These are phyloP conservation scores for Acephala macrosclerotiorum DNA, from an alignment of 2,329 filamentous ascomycete species.

Conservation along the genomic window DNA sequence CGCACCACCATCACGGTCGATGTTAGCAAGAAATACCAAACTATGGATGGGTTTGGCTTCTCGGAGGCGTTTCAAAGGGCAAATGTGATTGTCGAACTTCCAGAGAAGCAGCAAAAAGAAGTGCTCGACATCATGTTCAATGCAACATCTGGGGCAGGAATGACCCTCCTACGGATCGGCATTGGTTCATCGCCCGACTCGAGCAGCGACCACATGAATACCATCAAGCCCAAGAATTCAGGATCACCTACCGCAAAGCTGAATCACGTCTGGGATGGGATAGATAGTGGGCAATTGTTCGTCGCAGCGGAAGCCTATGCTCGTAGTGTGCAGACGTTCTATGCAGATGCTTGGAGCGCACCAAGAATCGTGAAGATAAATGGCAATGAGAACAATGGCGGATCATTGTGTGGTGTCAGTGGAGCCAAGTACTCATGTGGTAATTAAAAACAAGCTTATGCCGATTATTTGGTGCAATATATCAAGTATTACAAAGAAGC, in stretches of 20 bases:
- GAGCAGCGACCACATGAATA: slow-evolving; percentile 40
- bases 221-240: slow-evolving; percentile 54
- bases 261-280: slow-evolving; percentile 54
- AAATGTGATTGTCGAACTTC: slow-evolving; percentile 48
- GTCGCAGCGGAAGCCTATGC: slow-evolving; percentile 55
- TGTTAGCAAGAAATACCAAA: slow-evolving; percentile 38
- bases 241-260: slow-evolving; percentile 50
- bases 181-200: slow-evolving; percentile 48
- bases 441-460: slow-evolving; percentile 57
- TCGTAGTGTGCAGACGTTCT: slow-evolving; percentile 53
- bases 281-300: slow-evolving; percentile 59
- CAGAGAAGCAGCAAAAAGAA: slow-evolving; percentile 44
- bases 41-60: slow-evolving; percentile 57
- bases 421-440: slow-evolving; percentile 49
- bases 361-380: slow-evolving; percentile 61
- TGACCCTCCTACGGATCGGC: slow-evolving; percentile 59
- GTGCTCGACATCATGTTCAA: slow-evolving; percentile 56
- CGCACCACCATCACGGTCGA: slow-evolving; percentile 36
- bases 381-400: slow-evolving; percentile 51
- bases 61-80: slow-evolving; percentile 56
- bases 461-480: slow-evolving; percentile 57
- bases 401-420: slow-evolving; percentile 54
- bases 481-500: slow-evolving; percentile 50
- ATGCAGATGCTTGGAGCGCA: slow-evolving; percentile 58
- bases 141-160: slow-evolving; percentile 53